These are phyloP conservation scores for Skeletonema potamos DNA, from an alignment of 108 stramenopile species.

Conservation along the genomic window DNA sequence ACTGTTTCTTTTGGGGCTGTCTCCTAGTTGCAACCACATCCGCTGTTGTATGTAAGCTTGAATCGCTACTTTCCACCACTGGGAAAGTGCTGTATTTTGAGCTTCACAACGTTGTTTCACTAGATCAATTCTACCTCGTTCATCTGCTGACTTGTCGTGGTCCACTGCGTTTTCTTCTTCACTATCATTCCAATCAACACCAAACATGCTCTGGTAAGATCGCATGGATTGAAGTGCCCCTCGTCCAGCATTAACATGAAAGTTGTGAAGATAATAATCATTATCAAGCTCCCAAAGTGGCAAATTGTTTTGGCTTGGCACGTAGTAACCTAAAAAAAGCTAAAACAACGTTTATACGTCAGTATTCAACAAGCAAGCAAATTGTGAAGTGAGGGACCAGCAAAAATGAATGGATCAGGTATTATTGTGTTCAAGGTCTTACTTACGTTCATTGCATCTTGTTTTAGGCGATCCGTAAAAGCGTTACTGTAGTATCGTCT, in stretches of 20 bases:
- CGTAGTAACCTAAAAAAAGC: constrained; percentile 93
- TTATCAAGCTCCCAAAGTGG: constrained; percentile 91
- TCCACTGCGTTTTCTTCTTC: constrained; percentile 14
- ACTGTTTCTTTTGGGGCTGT: constrained; percentile 21
- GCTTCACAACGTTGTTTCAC: constrained; percentile 49
- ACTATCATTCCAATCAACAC: constrained; percentile 59
- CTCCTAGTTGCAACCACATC: constrained; percentile 85
- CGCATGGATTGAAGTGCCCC: constrained; percentile 74
- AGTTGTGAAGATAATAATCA: constrained; percentile 90
- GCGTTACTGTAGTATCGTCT: constrained; percentile 97
- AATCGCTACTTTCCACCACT: constrained; percentile 80
- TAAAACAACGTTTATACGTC: too few relatives aligned
- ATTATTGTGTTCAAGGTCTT: too few relatives aligned
- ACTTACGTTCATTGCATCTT: constrained; percentile 99
- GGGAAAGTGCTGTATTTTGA: constrained; percentile 64
- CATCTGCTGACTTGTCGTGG: constrained; percentile 13
- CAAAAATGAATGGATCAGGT: too few relatives aligned
- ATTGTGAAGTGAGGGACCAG: too few relatives aligned
- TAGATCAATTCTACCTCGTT: constrained; percentile 28
- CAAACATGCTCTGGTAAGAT: constrained; percentile 64
- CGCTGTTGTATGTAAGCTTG: constrained; percentile 75
- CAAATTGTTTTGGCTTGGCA: constrained; percentile 69
- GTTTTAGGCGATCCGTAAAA: constrained; percentile 95
- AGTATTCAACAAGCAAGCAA: too few relatives aligned
- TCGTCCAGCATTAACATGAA: constrained; percentile 66